Base-by-base conservation (phyloP, 2,329 filamentous ascomycete genomes). In the Claviceps maximensis region DNA sequence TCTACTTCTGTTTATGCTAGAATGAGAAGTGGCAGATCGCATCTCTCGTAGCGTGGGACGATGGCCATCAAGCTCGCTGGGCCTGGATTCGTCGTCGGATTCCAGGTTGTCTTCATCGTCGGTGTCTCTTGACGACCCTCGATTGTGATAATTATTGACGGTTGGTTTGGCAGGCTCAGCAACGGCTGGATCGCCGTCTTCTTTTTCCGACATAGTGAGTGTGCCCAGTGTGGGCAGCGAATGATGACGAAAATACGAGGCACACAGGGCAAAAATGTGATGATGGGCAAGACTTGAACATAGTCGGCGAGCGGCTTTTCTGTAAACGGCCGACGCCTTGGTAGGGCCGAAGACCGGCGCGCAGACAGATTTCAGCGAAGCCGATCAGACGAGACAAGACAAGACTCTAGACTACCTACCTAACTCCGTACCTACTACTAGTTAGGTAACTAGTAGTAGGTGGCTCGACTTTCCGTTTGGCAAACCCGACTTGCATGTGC, bases 21-120 rank as follows among this genome's bases (percentile, higher is more conserved):
- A 33, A 21, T 44, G 31, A n/a, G 53, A 56, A 29, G 38, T 48
- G 19, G 44, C 29, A 42, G 56, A 54, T 25, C 49, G 54, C 17
- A 57, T 57, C 44, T 60, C 59, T 8, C 50, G 50, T 25, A 58
- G 47, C 13, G 58, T 47, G 2, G 59, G 58, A 21, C 57, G 57
- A 38, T 59, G 58, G 33, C 58, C 57, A 25, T 60, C 56, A 40
- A 50, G 45, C 40, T 58, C 55, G 13, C 51, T 49, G 6, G 41
- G 7, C 8, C 50, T 52, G 29, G 45, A 47, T n/a, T 54, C 53
- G 21, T 49, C 25, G 27, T n/a, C 40, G 33, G n/a, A 40, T 42
- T 40, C 44, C 12, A n/a, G 33, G 36, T 13, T 41, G 7, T 51
- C 49, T 12, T 50, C 49, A 27, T 21, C 3, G 23, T 9, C 25